Percentiles rank a stretch among this genome's conserved stretches.
phyloP scores from a whole-genome alignment of 225 moss, liverwort and hornwort genomes.

The Polytrichum formosum region DNA sequence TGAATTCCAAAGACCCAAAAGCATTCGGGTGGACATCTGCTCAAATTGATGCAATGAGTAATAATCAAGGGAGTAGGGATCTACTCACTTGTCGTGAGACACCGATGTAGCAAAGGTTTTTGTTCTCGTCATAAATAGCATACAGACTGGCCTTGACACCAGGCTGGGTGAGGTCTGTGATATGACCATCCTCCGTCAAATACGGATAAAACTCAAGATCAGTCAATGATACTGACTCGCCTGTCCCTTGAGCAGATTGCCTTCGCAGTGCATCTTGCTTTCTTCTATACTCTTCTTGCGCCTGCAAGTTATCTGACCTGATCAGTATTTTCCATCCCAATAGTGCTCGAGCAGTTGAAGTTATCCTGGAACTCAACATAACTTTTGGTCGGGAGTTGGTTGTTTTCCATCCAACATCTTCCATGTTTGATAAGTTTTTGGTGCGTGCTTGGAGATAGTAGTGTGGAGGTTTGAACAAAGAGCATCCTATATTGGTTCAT shows the following conservation, averaged over 20 bases:
- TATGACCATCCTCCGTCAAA: slow-evolving; percentile 70
- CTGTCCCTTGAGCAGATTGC: slow-evolving; percentile 37
- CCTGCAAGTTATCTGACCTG: slow-evolving; percentile 36
- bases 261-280: slow-evolving; percentile 73
- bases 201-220: slow-evolving; percentile 52
- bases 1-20: too few species aligned
- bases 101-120: slow-evolving; percentile 75
- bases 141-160: slow-evolving; percentile 93
- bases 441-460: too few species aligned
- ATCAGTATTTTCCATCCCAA: not conserved
- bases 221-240: slow-evolving; percentile 29
- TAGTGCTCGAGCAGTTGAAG: too few species aligned
- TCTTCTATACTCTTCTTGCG: slow-evolving; percentile 82
- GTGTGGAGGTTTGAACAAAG: too few species aligned
- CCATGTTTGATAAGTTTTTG: too few species aligned
- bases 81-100: slow-evolving; percentile 79
- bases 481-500: too few species aligned
- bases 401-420: too few species aligned
- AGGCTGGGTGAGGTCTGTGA: slow-evolving; percentile 60
- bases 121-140: slow-evolving; percentile 76
- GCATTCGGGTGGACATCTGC: too few species aligned
- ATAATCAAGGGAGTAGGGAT: not conserved
- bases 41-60: not conserved
- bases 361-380: too few species aligned
- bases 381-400: too few species aligned